Evolutionary conservation across 495 filamentous ascomycete genomes (phyloP), one percentile per base, ranked within the genome.

Genomic region (Monascus purpureus): DNA sequence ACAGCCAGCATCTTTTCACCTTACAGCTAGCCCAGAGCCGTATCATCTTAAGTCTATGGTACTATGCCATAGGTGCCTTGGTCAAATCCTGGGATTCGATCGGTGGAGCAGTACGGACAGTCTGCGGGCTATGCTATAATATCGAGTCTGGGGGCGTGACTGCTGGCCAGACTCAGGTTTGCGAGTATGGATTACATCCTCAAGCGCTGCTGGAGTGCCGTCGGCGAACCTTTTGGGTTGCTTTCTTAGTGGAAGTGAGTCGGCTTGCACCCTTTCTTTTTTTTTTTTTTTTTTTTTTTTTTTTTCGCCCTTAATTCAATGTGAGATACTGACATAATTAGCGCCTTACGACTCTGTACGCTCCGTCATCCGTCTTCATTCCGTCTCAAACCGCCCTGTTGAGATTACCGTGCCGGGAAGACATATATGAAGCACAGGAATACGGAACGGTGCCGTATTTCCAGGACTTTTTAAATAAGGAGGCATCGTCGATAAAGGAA

Each of bases 161-260:
- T 22, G 52, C 63, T 8, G 50, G 63, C 11, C 55, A 60, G 28
- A 55, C 45, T 17, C 42, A 51, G n/a, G 30, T 42, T 0, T 67
- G 61, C 29, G 68, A 71, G 17, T 80, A 69, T 47, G 73, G 67
- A 5, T 47, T 79, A 19, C 66, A 68, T 34, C 65, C 65, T 28
- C 47, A 59, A 32, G 70, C 65, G 9, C 60, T 75, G 45, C 65
- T 68, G 6, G 78, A 83, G 49, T 77, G 74, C 45, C 64, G 72
- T 25, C 62, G 75, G 20, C 57, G 76, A 22, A 79, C 73, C 0
- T 80, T 80, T 45, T 82, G 76, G 77, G 66, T 70, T 9, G 61
- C 65, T 18, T 80, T 71, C 38, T 35, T 78, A 32, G 55, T 74
- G 41, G 75, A 81, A 41, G 67, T 70, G 45, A 61, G 65, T n/a